A percentile compares a stretch with the other conserved stretches of the same genome.
These are phyloP conservation scores for Coemansia aciculifera DNA, from an alignment of 192 early-diverging fungal species.

Conservation along the genomic window DNA sequence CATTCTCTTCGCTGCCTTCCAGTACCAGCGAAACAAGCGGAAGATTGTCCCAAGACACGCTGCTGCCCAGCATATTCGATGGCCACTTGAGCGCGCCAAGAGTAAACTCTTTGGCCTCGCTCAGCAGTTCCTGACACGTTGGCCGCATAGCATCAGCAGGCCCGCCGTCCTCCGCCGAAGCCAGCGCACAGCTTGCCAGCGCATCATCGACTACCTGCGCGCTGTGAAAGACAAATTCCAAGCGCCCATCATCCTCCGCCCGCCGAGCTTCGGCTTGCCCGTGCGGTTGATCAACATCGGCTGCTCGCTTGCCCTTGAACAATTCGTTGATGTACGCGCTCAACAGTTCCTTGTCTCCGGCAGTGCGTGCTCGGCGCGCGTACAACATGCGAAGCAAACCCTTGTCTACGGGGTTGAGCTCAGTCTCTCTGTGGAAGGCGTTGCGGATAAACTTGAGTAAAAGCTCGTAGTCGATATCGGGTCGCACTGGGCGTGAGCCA, in stretches of 20 bases:
- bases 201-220: slow-evolving; percentile 1
- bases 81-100: slow-evolving; percentile 34
- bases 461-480: slow-evolving; percentile 36
- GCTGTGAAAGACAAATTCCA: slow-evolving; percentile 30
- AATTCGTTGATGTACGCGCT: background rate
- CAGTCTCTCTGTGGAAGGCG: slow-evolving; percentile 20
- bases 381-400: background rate
- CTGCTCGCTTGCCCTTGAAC: background rate
- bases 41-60: slow-evolving; percentile 19
- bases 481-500: slow-evolving; percentile 32
- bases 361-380: background rate
- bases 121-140: slow-evolving; percentile 3
- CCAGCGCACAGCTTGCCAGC: background rate
- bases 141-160: background rate
- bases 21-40: background rate
- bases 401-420: background rate
- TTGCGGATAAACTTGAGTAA: slow-evolving; percentile 34
- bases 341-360: background rate
- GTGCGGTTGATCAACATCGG: background rate
- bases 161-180: background rate
- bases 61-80: slow-evolving; percentile 27
- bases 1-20: background rate
- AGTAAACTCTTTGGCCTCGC: slow-evolving; percentile 14
- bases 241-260: background rate
- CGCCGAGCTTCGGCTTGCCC: background rate